Conservation (phyloP, 176 grass and related monocot genomes). For the Avena sativa region DNA sequence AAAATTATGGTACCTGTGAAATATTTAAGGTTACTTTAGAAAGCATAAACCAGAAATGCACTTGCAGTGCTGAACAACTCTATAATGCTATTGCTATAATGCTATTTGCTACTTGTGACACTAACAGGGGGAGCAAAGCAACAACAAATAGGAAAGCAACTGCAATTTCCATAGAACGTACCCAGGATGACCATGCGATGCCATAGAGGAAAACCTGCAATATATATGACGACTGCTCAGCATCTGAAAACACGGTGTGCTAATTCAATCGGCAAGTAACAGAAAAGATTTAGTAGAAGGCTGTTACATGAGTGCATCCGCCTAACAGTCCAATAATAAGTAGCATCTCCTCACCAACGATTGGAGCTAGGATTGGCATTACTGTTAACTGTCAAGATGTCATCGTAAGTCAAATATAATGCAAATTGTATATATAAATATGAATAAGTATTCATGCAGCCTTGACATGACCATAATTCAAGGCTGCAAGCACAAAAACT, state of each 20-base stretch:
- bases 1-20: slow-evolving; percentile 78
- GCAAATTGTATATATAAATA: neutral
- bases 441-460: neutral
- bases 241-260: neutral
- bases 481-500: neutral
- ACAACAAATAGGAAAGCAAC: neutral
- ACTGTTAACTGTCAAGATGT: slow-evolving; percentile 67
- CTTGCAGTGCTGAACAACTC: neutral
- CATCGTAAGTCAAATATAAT: neutral
- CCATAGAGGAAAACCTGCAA: slow-evolving; percentile 92
- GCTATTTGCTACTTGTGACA: neutral
- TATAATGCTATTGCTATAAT: neutral
- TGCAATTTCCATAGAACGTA: slow-evolving; percentile 44
- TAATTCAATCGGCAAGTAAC: neutral
- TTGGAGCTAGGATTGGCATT: slow-evolving; percentile 82
- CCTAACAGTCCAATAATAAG: slow-evolving; percentile 83
- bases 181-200: slow-evolving; percentile 95
- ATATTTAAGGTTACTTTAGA: slow-evolving; percentile 7
- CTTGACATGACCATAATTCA: neutral
- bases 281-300: slow-evolving; percentile 19
- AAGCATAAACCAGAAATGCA: neutral
- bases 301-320: slow-evolving; percentile 73
- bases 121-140: neutral
- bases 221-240: slow-evolving; percentile 41
- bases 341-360: slow-evolving; percentile 74